Percentiles rank a stretch among this genome's conserved stretches.
These are phyloP conservation scores for Trypanosomatidae sp. DNA, from an alignment of 208 protist species.

Conservation along the genomic window DNA sequence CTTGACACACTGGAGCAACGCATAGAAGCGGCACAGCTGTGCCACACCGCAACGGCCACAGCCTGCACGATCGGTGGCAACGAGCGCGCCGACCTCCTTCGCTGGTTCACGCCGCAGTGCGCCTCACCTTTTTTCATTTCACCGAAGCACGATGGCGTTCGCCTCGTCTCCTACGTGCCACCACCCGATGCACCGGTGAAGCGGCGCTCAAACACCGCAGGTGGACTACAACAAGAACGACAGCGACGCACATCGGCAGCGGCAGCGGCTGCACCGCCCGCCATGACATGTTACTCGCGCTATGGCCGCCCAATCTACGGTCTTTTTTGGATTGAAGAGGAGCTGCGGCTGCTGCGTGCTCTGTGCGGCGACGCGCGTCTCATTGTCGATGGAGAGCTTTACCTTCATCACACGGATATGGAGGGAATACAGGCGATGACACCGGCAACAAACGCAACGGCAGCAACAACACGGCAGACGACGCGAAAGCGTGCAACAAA, in stretches of 20 bases:
- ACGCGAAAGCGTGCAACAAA: too few species aligned
- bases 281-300: conserved; percentile 76
- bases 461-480: too few species aligned
- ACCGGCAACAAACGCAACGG: not conserved
- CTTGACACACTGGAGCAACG: conserved; percentile 55
- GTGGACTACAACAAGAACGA: not conserved
- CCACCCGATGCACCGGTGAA: conserved; percentile 3
- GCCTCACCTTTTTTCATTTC: conserved; percentile 76
- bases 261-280: not conserved
- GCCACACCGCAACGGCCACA: too few species aligned
- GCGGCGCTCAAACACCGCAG: too few species aligned
- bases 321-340: conserved; percentile 86
- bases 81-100: too few species aligned
- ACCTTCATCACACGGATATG: conserved; percentile 55
- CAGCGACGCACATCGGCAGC: too few species aligned
- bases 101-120: conserved; percentile 32
- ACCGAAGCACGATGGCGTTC: conserved; percentile 87
- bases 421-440: not conserved
- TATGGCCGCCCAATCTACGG: conserved; percentile 77
- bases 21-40: conserved; percentile 9
- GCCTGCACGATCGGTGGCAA: too few species aligned
- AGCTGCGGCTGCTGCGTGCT: conserved; percentile 67
- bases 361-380: conserved; percentile 67
- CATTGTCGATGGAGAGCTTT: conserved; percentile 82
- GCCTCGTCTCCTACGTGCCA: conserved; percentile 71